Conservation (phyloP, 2,329 filamentous ascomycete species). For the Ceratocystiopsis sp. region DNA sequence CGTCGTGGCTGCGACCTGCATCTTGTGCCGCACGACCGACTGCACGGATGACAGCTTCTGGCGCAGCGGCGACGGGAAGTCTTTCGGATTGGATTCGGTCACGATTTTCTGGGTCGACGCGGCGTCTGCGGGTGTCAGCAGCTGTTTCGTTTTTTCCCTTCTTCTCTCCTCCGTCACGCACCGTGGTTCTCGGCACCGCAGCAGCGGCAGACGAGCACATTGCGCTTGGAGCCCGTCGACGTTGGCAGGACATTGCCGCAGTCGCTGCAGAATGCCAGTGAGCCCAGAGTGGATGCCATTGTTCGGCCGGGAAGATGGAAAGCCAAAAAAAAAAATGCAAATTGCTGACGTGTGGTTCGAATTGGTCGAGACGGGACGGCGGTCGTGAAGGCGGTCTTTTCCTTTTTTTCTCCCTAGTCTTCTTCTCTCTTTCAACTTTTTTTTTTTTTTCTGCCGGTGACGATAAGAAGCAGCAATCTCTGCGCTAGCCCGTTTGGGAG, state of each 20-base stretch:
- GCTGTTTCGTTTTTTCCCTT: background rate
- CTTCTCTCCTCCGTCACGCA: slow-evolving; percentile 17
- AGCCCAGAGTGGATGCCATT: slow-evolving; percentile 36
- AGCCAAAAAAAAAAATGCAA: too few species aligned
- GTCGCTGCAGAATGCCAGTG: slow-evolving; percentile 80
- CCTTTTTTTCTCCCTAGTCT: too few species aligned
- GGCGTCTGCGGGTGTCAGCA: slow-evolving; percentile 26
- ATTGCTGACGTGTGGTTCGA: too few species aligned
- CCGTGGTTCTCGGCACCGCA: slow-evolving; percentile 77
- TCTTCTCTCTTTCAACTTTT: too few species aligned
- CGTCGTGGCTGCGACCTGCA: slow-evolving; percentile 54
- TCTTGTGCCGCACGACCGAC: slow-evolving; percentile 58
- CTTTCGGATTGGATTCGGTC: slow-evolving; percentile 71
- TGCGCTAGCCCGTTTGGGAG: too few species aligned
- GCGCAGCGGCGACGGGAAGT: slow-evolving; percentile 79
- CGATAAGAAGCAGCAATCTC: too few species aligned
- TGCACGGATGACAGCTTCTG: slow-evolving; percentile 80
- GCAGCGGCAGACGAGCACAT: slow-evolving; percentile 64
- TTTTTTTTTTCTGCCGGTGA: too few species aligned
- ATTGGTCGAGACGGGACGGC: too few species aligned
- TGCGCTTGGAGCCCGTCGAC: slow-evolving; percentile 59
- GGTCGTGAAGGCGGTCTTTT: too few species aligned
- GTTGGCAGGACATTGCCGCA: slow-evolving; percentile 81
- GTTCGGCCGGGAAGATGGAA: too few species aligned
- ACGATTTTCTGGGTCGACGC: slow-evolving; percentile 58